Base-by-base conservation (phyloP, 305 asterid species). In the Rubia peregrina region DNA sequence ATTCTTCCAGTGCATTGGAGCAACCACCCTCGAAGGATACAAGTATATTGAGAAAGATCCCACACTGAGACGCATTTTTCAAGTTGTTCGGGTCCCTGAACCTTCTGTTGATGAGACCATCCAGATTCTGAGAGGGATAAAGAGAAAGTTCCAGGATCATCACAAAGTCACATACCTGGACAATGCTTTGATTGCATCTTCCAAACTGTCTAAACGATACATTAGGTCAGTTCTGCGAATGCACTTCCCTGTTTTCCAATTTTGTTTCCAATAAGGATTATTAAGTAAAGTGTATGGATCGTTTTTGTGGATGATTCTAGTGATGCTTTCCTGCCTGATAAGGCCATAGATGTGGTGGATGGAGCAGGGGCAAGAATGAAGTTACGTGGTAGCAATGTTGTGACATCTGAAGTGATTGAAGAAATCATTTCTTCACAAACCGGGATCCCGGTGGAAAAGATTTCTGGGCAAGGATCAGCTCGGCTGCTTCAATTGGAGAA, bases 341-440 rank as follows among this genome's bases (percentile, higher is more conserved):
- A 82, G 62, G 84, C 86, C 5, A 72, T 79, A 9, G 84, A 82
- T 46, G 63, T 83, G 74, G 69, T 78, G 14, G 86, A 82, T 38
- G 81, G 73, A 71, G 84, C 81, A 4, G 84, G 86, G 9, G 74
- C 84, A 3, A 72, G 70, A 49, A n/a, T 69, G 22, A 26, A 36
- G 64, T 9, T 55, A 6, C 59, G 24, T 6, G 17, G 53, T 10
- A 21, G 7, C 51, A 60, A 26, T 22, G 17, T 60, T 60, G 73
- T 71, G 10, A 74, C 70, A 9, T 40, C 24, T 5, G 73, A 67
- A 3, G 55, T 71, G 13, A 67, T 71, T 9, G 63, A 60, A 21
- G 59, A 48, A 49, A 65, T 66, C 3, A 74, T 67, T 19, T 63
- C 72, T 53, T 51, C 48, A 7, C 63, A 60, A 65, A 63, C 75